Conservation (phyloP, 495 filamentous ascomycete genomes). For the Xylaria palmicola region DNA sequence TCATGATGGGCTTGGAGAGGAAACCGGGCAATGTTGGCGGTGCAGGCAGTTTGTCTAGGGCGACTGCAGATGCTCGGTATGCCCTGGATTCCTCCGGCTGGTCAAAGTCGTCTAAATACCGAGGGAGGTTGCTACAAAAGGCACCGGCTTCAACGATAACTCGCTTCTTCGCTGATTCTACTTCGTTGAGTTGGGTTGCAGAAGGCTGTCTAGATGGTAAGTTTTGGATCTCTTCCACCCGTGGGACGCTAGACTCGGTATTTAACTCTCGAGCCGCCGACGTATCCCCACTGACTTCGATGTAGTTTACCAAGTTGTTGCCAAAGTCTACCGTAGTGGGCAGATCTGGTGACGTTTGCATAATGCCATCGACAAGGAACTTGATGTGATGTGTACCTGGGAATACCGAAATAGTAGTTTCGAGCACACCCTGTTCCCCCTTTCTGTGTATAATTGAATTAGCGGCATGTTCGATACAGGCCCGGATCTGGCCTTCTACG, state of each 20-base stretch:
- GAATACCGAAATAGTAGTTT: conserved; percentile 73
- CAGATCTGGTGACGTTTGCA: conserved; percentile 80
- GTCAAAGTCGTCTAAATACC: conserved; percentile 83
- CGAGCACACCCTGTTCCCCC: conserved; percentile 59
- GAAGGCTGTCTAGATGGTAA: conserved; percentile 36
- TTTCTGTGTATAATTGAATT: conserved; percentile 38
- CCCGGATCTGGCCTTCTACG: background rate
- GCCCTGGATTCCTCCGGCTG: conserved; percentile 70
- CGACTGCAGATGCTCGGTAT: conserved; percentile 66
- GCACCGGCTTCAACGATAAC: conserved; percentile 41
- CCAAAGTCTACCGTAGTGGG: conserved; percentile 96
- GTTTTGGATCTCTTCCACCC: conserved; percentile 28
- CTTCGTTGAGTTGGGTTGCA: conserved; percentile 29
- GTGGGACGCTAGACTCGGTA: conserved; percentile 24
- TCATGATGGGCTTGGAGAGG: conserved; percentile 90
- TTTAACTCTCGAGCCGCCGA: conserved; percentile 20
- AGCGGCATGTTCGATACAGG: background rate
- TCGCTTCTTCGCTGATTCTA: conserved; percentile 40
- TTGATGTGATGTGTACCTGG: conserved; percentile 96
- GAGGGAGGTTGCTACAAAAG: conserved; percentile 69
- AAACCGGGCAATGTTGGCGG: conserved; percentile 89
- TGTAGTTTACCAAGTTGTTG: conserved; percentile 95
- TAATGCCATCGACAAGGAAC: conserved; percentile 91
- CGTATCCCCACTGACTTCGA: conserved; percentile 79
- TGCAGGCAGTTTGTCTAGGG: conserved; percentile 70